phyloP scores from a whole-genome alignment of 768 basidiomycete genomes.

The Asterophora parasitica region DNA sequence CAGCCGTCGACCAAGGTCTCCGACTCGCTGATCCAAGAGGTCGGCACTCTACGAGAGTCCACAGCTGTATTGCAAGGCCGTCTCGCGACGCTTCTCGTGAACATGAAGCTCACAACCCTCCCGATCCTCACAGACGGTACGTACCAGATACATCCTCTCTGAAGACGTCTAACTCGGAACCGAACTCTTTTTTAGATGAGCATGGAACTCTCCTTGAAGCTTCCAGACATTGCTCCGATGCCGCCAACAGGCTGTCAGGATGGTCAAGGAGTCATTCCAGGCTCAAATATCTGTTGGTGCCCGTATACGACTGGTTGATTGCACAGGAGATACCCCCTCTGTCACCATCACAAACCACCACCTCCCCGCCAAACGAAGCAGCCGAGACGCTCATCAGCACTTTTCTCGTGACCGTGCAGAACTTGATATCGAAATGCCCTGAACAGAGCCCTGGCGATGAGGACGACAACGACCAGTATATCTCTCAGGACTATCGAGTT shows the following conservation, averaged over 20 bases:
- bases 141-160: slow-evolving; percentile 6
- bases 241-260: slow-evolving; percentile 14
- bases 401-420: slow-evolving; percentile 64
- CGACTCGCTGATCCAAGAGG: slow-evolving; percentile 22
- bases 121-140: slow-evolving; percentile 35
- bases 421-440: slow-evolving; percentile 41
- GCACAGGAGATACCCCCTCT: slow-evolving; percentile 19
- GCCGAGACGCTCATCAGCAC: slow-evolving; percentile 50
- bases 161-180: neutral
- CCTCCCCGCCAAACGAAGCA: slow-evolving; percentile 16
- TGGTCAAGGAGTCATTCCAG: slow-evolving; percentile 26
- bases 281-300: slow-evolving; percentile 28
- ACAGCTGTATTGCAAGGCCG: slow-evolving; percentile 24
- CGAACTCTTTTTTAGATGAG: slow-evolving; percentile 28
- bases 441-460: slow-evolving; percentile 16
- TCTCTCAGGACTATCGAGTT: slow-evolving; percentile 42
- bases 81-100: slow-evolving; percentile 13
- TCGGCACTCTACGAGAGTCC: slow-evolving; percentile 20
- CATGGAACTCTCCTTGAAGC: slow-evolving; percentile 25
- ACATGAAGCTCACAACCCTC: slow-evolving; percentile 21
- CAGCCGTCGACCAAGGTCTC: slow-evolving; percentile 21
- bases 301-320: slow-evolving; percentile 28
- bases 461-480: slow-evolving; percentile 44
- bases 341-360: neutral
- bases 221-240: slow-evolving; percentile 17